Base-by-base conservation (phyloP, 805 yeast species). In the Lipomyces chichibuensis region DNA sequence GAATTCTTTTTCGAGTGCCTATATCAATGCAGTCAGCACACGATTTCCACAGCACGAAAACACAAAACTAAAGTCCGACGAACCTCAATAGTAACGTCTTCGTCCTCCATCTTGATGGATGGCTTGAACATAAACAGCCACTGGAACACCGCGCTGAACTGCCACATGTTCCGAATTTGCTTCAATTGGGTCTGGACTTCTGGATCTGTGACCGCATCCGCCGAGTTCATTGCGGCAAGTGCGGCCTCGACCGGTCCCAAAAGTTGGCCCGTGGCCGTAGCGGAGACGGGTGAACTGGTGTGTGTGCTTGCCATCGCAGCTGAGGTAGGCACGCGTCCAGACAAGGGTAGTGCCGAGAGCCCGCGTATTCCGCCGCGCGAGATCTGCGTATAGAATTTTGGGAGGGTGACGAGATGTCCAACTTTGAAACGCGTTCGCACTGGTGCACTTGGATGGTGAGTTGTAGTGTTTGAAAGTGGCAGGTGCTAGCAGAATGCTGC, bases 1-100 rank as follows among this genome's bases (percentile, higher is more conserved):
- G 25, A 76, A 64, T 55, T 76, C 78, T 59, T 76, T 77, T 62
- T 77, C 80, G 27, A 77, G 65, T 14, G 72, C 72, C 65, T 75
- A 72, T 14, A 73, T 62, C 23, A 52, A 52, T 52, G 33, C 33
- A 7, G 33, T 52, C 55, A 52, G 33, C 33, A n/a, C 33, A 52
- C 55, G n/a, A 25, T 29, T 52, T 7, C n/a, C 33, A 7, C 17
- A 52, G 33, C 55, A 49, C 55, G 8, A 25, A 52, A 52, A 14
- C 33, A 25, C 13, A 59, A 7, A 13, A 17, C n/a, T 7, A 23
- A 43, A 17, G 49, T 43, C 49, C 49, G 49, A 56, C 65, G 11
- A 39, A 70, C 73, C 68, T 71, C 74, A 29, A 74, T 68, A 20
- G 72, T 75, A 17, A 72, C 67, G 27, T 69, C 75, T n/a, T 71